These are phyloP conservation scores for Colletotrichum graminicola DNA, from an alignment of 2,329 filamentous ascomycete species.

Conservation along the genomic window DNA sequence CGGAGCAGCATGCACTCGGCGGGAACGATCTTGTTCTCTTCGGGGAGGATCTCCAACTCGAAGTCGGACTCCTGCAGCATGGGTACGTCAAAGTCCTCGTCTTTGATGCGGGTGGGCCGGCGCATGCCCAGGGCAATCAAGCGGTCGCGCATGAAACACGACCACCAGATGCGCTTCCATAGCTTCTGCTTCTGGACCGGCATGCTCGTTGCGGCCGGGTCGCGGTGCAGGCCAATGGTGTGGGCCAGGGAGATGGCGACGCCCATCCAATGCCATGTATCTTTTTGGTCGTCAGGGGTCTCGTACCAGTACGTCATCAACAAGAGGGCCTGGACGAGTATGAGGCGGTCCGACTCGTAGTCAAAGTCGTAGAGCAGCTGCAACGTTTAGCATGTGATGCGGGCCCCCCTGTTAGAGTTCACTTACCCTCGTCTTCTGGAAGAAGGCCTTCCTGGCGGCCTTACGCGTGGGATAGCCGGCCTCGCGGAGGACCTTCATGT, in stretches of 20 bases:
- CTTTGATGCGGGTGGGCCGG: slow-evolving; percentile 90
- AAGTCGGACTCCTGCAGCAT: slow-evolving; percentile 90
- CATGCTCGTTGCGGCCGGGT: slow-evolving; percentile 83
- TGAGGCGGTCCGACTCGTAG: slow-evolving; percentile 90
- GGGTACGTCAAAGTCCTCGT: slow-evolving; percentile 92
- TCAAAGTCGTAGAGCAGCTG: slow-evolving; percentile 94
- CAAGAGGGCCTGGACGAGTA: slow-evolving; percentile 87
- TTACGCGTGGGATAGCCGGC: slow-evolving; percentile 85
- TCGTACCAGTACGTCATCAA: slow-evolving; percentile 99
- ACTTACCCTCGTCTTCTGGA: slow-evolving; percentile 86
- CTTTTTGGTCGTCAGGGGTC: slow-evolving; percentile 95
- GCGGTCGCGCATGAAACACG: slow-evolving; percentile 93
- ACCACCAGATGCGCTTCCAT: slow-evolving; percentile 99
- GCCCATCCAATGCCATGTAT: slow-evolving; percentile 99
- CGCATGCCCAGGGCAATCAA: slow-evolving; percentile 95
- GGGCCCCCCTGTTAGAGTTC: slow-evolving; percentile 23
- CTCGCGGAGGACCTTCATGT: slow-evolving; percentile 79
- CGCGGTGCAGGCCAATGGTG: slow-evolving; percentile 91
- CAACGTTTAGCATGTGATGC: slow-evolving; percentile 46
- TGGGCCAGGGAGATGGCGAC: slow-evolving; percentile 93
- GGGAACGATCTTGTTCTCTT: slow-evolving; percentile 76
- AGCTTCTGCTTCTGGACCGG: slow-evolving; percentile 79
- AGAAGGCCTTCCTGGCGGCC: slow-evolving; percentile 87
- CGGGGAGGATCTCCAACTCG: slow-evolving; percentile 77
- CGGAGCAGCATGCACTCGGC: slow-evolving; percentile 77